Conservation (phyloP, 2,329 filamentous ascomycete species). For the Ophiosphaerella korrae region DNA sequence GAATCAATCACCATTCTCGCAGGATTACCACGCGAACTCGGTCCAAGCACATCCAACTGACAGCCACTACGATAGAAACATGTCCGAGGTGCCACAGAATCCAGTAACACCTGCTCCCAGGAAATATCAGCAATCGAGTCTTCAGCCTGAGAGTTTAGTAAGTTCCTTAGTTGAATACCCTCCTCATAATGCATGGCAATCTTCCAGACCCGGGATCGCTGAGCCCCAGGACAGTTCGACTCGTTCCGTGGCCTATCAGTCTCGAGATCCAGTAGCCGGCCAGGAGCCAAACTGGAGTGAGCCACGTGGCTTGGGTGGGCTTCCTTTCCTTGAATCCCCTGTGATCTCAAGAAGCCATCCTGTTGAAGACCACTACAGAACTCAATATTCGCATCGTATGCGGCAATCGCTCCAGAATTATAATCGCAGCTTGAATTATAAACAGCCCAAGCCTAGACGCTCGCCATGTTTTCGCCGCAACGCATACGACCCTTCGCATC, state of each 20-base stretch:
- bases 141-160: constrained; percentile 38
- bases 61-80: constrained; percentile 6
- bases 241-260: constrained; percentile 36
- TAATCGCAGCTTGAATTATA: constrained; percentile 14
- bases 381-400: background rate
- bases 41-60: constrained; percentile 7
- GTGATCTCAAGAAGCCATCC: constrained; percentile 24
- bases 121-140: constrained; percentile 15
- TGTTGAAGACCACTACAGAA: constrained; percentile 8
- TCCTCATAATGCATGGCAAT: constrained; percentile 16
- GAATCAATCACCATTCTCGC: constrained; percentile 11
- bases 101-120: constrained; percentile 17
- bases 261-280: constrained; percentile 16
- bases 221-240: constrained; percentile 34
- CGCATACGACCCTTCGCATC: constrained; percentile 7
- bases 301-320: constrained; percentile 37
- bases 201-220: constrained; percentile 22
- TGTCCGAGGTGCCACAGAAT: constrained; percentile 2
- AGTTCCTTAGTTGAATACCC: constrained; percentile 48
- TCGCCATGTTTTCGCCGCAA: constrained; percentile 10
- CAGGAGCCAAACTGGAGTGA: constrained; percentile 23
- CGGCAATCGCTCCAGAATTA: constrained; percentile 6
- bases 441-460: constrained; percentile 14
- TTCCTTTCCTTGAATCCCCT: constrained; percentile 44
- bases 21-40: constrained; percentile 6